A percentile compares a stretch with the other conserved stretches of the same genome.
These are phyloP conservation scores for Edhazardia aedis DNA, from an alignment of 371 early-diverging fungal genomes.

Conservation along the genomic window DNA sequence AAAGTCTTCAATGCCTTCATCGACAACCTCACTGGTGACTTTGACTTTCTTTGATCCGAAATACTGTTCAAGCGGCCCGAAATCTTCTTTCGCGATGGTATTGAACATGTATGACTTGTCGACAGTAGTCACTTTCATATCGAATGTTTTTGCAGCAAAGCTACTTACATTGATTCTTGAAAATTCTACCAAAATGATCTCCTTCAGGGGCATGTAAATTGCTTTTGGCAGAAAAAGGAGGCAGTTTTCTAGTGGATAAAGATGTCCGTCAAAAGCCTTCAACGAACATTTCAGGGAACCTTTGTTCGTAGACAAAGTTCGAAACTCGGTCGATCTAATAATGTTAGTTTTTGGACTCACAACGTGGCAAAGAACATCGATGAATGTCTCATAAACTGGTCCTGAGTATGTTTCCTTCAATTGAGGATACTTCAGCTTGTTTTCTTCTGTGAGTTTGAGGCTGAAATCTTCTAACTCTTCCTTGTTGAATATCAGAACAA, in stretches of 20 bases:
- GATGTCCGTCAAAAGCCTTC: constrained; percentile 40
- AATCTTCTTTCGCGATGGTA: constrained; percentile 39
- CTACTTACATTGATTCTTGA: constrained; percentile 41
- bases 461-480: constrained; percentile 12
- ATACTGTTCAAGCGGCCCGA: constrained; percentile 37
- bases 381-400: constrained; percentile 16
- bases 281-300: constrained; percentile 34
- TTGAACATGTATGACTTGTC: constrained; percentile 32
- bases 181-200: constrained; percentile 41
- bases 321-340: constrained; percentile 8
- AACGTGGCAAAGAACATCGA: constrained; percentile 25
- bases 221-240: constrained; percentile 44
- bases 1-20: constrained; percentile 11
- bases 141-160: constrained; percentile 44
- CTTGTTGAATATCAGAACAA: constrained; percentile 24
- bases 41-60: constrained; percentile 29
- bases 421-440: background rate
- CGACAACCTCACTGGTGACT: constrained; percentile 38
- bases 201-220: constrained; percentile 19
- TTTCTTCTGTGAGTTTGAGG: constrained; percentile 5
- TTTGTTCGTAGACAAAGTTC: background rate
- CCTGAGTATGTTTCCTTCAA: constrained; percentile 26
- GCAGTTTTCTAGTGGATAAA: constrained; percentile 33
- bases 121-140: constrained; percentile 35
- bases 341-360: constrained; percentile 4